phyloP scores from a whole-genome alignment of 1,139 yeast genomes.

The Groenewaldozyma auringiensis region DNA sequence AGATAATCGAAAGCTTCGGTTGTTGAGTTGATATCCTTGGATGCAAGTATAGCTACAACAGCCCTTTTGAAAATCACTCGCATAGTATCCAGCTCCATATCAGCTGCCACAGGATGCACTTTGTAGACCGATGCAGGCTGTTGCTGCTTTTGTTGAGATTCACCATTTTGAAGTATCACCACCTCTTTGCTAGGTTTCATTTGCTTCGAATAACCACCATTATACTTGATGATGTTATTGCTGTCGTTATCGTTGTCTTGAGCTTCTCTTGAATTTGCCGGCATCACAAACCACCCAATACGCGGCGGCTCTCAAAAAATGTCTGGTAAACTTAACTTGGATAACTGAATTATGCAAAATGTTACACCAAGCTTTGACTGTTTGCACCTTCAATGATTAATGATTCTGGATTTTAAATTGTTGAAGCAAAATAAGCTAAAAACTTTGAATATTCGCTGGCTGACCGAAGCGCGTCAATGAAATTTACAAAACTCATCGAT shows the following conservation, averaged over 20 bases:
- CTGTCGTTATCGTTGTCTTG: not conserved
- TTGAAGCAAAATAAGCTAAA: too few species aligned
- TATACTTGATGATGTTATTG: too few species aligned
- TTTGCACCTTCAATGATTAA: too few species aligned
- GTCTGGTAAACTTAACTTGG: too few species aligned
- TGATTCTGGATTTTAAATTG: too few species aligned
- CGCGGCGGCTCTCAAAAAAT: not conserved
- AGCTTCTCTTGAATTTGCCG: not conserved
- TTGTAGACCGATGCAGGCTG: not conserved
- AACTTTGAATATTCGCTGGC: too few species aligned
- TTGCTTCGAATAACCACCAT: not conserved
- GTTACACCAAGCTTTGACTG: too few species aligned
- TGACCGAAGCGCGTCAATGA: too few species aligned
- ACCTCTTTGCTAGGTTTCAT: not conserved
- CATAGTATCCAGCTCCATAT: conserved; percentile 8
- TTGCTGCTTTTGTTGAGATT: not conserved
- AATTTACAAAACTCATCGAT: too few species aligned
- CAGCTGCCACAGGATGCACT: not conserved
- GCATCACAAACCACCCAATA: not conserved
- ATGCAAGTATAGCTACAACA: conserved; percentile 24
- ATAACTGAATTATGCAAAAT: too few species aligned
- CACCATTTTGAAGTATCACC: not conserved
- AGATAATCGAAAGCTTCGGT: conserved; percentile 29
- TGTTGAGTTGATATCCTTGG: conserved; percentile 17
- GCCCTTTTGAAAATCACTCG: conserved; percentile 21